Evolutionary conservation across 345 rosid species (phyloP), one percentile per base, ranked within the genome.

Genomic region (Murraya paniculata): DNA sequence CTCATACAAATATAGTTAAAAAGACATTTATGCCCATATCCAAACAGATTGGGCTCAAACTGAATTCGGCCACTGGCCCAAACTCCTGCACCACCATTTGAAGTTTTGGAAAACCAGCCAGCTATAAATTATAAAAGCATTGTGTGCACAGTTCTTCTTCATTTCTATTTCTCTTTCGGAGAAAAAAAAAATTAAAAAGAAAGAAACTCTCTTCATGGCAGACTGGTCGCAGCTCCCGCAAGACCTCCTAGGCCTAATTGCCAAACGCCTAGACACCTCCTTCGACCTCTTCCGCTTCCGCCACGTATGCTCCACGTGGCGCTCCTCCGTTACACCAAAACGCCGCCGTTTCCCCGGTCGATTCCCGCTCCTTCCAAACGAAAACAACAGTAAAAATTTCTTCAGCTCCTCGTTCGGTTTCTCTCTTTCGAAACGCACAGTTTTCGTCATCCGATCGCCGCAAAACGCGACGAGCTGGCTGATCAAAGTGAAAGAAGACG

Each of bases 231-330:
- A 77, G 36, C 85, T 94, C 10, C 98, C 97, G 4, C 81, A 78
- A 74, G 99, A 96, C 58, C 95, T 96, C 72, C 67, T 94, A 9
- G 83, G 82, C 69, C 82, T 77, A 25, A 90, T 92, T 75, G 80
- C 91, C 45, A 85, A 85, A 36, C 79, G 76, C 82, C 81, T 94
- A 2, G 88, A 82, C 45, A 82, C 88, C 27, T 80, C 91, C 71
- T 81, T 83, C 68, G 98, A 96, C 71, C 76, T 91, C 81, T 64
- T 77, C 21, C 95, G 92, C 2, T 87, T 90, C 85, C 99, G 99
- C 38, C 87, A 97, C 77, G 89, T 92, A 21, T 96, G 99, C 75
- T 81, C 87, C 53, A 79, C 91, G 57, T 96, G 99, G 99, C 90
- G 97, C 24, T 90, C 87, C 78, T 82, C 97, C 36, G 78, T 83